Percentiles rank a stretch among this genome's conserved stretches.
phyloP scores from a whole-genome alignment of 108 stramenopile genomes.

The Pseudonitzschia delicatissima region DNA sequence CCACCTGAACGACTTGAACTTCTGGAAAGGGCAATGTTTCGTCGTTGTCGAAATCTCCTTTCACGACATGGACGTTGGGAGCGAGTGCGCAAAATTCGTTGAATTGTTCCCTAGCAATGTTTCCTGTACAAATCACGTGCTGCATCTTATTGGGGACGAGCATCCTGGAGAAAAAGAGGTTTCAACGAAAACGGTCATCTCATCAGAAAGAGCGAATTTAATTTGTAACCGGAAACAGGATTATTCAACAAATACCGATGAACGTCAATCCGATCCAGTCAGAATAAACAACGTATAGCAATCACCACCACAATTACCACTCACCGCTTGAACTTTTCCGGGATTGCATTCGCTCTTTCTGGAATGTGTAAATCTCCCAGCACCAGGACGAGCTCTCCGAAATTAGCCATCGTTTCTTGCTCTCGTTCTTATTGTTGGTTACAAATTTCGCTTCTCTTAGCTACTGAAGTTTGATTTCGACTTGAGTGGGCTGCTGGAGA shows the following conservation, averaged over 20 bases:
- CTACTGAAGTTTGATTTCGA: background rate
- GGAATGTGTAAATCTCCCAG: constrained; percentile 97
- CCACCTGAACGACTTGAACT: constrained; percentile 83
- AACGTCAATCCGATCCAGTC: background rate
- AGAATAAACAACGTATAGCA: background rate
- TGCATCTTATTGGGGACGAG: constrained; percentile 98
- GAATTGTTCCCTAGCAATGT: constrained; percentile 82
- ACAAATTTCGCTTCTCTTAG: background rate
- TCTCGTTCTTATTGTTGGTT: background rate
- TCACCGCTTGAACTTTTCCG: constrained; percentile 86
- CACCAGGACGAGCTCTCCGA: constrained; percentile 88
- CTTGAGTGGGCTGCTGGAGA: too few relatives aligned
- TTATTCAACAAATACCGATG: background rate
- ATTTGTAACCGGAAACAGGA: background rate
- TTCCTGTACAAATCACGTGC: constrained; percentile 97
- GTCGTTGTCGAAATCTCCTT: constrained; percentile 84
- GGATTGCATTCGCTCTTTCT: constrained; percentile 82
- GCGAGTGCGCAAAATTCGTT: constrained; percentile 87
- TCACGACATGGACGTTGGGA: constrained; percentile 93
- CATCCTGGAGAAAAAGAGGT: too few relatives aligned
- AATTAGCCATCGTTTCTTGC: constrained; percentile 62
- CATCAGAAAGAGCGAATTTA: background rate
- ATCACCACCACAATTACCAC: background rate
- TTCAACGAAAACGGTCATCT: constrained; percentile 23
- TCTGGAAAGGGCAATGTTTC: constrained; percentile 72